phyloP scores from a whole-genome alignment of 345 rosid genomes.

The Gossypium bickii region DNA sequence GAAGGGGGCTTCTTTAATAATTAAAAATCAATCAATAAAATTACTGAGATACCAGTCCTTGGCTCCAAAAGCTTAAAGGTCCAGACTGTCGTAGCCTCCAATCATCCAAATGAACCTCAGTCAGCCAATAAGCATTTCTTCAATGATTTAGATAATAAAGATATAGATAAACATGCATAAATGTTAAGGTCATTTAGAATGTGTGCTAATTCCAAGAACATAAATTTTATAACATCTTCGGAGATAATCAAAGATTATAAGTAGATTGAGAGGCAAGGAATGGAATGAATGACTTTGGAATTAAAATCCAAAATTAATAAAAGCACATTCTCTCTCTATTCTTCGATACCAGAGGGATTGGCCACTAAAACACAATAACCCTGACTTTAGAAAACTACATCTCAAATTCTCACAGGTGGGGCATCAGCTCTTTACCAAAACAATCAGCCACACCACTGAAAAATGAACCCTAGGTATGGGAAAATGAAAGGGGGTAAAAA shows the following conservation, averaged over 20 bases:
- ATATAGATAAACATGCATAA: too few relatives aligned
- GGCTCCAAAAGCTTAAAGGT: too few relatives aligned
- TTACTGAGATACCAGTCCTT: too few relatives aligned
- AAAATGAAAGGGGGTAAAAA: not conserved
- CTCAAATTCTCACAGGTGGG: constrained; percentile 40
- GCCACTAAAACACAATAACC: constrained; percentile 26
- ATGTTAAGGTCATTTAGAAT: too few relatives aligned
- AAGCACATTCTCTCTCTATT: constrained; percentile 25
- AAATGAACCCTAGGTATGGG: constrained; percentile 38
- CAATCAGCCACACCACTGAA: constrained; percentile 44
- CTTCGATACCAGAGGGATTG: constrained; percentile 20
- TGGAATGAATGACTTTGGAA: not conserved
- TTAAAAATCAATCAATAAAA: too few relatives aligned
- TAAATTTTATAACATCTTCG: not conserved
- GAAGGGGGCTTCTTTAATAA: too few relatives aligned
- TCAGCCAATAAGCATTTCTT: too few relatives aligned
- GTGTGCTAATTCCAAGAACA: too few relatives aligned
- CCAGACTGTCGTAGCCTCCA: too few relatives aligned
- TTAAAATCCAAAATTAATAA: constrained; percentile 17
- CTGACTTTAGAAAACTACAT: constrained; percentile 29
- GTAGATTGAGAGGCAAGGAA: not conserved
- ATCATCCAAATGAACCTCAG: too few relatives aligned
- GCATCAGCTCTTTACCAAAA: constrained; percentile 53
- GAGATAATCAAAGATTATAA: not conserved
- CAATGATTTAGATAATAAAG: too few relatives aligned